Percentiles rank a stretch among this genome's conserved stretches.
These are phyloP conservation scores for Sutorius australiensis DNA, from an alignment of 768 basidiomycete species.

Conservation along the genomic window DNA sequence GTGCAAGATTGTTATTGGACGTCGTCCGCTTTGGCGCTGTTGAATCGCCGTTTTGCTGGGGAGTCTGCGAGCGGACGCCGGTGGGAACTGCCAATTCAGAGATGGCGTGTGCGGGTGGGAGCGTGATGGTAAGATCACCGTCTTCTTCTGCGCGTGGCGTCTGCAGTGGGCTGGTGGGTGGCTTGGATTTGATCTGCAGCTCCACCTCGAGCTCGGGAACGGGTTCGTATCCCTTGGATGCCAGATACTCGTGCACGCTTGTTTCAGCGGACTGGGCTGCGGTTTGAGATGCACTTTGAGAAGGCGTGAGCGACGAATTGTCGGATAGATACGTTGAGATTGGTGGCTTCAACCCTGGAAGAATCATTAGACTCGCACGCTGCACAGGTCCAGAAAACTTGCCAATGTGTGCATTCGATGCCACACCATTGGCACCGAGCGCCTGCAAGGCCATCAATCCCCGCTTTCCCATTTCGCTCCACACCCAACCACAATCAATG, in stretches of 20 bases:
- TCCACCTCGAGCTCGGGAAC: not conserved
- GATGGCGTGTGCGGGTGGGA: slow-evolving; percentile 28
- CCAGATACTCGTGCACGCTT: slow-evolving; percentile 10
- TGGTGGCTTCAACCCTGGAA: not conserved
- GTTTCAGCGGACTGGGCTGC: slow-evolving; percentile 18
- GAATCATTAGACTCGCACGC: not conserved
- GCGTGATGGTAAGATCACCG: slow-evolving; percentile 13
- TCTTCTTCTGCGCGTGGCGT: not conserved
- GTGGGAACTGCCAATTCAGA: slow-evolving; percentile 28
- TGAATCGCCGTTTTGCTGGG: not conserved
- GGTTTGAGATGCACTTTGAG: slow-evolving; percentile 68
- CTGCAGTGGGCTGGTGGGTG: not conserved
- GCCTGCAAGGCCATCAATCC: slow-evolving; percentile 38
- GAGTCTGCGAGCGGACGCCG: slow-evolving; percentile 3
- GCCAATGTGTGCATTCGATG: not conserved
- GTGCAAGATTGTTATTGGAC: not conserved
- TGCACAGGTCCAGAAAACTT: not conserved
- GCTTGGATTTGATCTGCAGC: not conserved
- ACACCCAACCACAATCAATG: slow-evolving; percentile 63
- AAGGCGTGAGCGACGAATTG: slow-evolving; percentile 67
- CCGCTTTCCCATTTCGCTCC: slow-evolving; percentile 65
- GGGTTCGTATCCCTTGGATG: slow-evolving; percentile 4
- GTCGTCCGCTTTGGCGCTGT: not conserved
- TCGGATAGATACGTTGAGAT: slow-evolving; percentile 41
- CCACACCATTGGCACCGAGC: not conserved